Conservation (phyloP, 148 eudicot genomes). For the Fallopia convolvulus region DNA sequence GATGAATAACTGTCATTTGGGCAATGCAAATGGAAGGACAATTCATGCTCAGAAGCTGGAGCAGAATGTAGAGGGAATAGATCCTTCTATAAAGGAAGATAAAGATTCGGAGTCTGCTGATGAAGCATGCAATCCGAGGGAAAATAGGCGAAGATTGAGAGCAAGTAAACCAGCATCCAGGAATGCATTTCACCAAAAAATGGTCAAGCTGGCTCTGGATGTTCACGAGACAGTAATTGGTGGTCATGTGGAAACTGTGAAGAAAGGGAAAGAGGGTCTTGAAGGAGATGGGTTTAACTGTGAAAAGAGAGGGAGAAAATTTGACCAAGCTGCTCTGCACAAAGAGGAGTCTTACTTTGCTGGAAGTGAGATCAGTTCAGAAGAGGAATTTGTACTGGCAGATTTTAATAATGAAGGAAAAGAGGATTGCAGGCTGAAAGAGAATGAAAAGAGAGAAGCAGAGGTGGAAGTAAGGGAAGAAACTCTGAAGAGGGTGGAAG, state of each 20-base stretch:
- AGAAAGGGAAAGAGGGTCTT: conserved; percentile 20
- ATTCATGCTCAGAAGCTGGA: conserved; percentile 23
- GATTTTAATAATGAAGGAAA: conserved; percentile 12
- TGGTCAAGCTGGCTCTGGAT: conserved; percentile 37
- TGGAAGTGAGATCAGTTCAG: conserved; percentile 18
- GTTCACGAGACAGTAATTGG: conserved; percentile 25
- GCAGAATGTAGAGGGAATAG: conserved; percentile 11
- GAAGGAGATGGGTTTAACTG: conserved; percentile 20
- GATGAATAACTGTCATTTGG: conserved; percentile 1
- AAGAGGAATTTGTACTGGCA: conserved; percentile 19
- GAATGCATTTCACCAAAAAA: conserved; percentile 34
- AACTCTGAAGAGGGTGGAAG: conserved; percentile 23
- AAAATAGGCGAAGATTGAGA: conserved; percentile 28
- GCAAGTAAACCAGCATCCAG: conserved; percentile 34
- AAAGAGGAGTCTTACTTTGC: conserved; percentile 11
- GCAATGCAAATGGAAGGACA: conserved; percentile 16
- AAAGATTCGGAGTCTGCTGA: conserved; percentile 21
- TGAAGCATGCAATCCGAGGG: conserved; percentile 25
- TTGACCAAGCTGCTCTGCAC: conserved; percentile 2
- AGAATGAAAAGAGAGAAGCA: conserved; percentile 17
- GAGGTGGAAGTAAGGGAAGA: conserved; percentile 23
- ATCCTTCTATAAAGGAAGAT: conserved; percentile 17
- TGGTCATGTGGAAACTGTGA: conserved; percentile 23
- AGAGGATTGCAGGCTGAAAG: conserved; percentile 19
- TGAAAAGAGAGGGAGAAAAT: conserved; percentile 17